Base-by-base conservation (phyloP, 2,329 filamentous ascomycete genomes). In the Scopulariopsis brevicaulis region DNA sequence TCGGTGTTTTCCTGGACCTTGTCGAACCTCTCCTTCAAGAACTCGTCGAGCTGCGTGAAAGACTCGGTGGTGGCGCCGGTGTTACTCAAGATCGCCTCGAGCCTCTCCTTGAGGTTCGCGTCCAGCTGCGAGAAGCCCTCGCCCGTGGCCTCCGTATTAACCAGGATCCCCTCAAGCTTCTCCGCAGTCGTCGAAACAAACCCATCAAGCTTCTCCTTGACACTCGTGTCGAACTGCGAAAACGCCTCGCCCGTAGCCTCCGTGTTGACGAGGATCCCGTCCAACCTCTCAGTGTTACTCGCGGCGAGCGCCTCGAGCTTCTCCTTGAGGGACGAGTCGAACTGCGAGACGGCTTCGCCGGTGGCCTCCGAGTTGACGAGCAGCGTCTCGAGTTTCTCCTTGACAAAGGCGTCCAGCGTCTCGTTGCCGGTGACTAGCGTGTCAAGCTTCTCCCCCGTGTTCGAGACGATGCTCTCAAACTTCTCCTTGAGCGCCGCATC, bases 401-500 rank as follows among this genome's bases (percentile, higher is more conserved):
- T 69, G 2, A 72, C 66, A 4, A 60, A 60, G 5, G 62, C 58
- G 48, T 73, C 70, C 22, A 50, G 22, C 34, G 90, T 84, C 62
- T 87, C 88, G 65, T 83, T 84, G 60, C 82, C 81, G 43, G 67
- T 66, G 14, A 64, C 59, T 6, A 72, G 60, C 15, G 57, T 60
- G 12, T 66, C 64, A 2, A 71, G 65, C 59, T 66, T 69, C 59
- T 68, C 64, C 2, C 62, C 63, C 3, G 46, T 50, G 22, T 22
- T 22, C 10, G 46, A 22, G 5, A 12, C 46, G n/a, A 50, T 50
- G n/a, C 46, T 50, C 46, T 50, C 12, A 60, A 32, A 20, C 20
- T 55, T 18, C 40, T 50, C 25, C 69, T 91, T 83, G 63, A 96
- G 90, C 5, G 99, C 80, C 28, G 89, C 89, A 61, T 88, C 86